Conservation (phyloP, 176 grass and related monocot species). For the Raddia guianensis region DNA sequence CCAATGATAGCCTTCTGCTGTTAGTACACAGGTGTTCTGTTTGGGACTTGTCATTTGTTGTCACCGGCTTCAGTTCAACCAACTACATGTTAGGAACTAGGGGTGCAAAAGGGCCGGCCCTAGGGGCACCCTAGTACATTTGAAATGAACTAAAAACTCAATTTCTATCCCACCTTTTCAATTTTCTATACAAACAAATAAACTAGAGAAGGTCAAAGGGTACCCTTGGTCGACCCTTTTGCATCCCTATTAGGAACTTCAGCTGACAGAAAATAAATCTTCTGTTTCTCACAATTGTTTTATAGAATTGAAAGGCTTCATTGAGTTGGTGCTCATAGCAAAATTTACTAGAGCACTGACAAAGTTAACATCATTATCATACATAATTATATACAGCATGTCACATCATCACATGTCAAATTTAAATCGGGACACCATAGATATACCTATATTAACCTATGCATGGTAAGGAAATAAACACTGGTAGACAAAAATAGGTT, state of each 20-base stretch:
- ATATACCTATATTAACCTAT: background rate
- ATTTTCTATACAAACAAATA: no score
- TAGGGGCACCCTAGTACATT: no score
- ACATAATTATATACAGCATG: background rate
- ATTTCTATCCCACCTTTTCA: no score
- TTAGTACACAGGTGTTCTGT: constrained; percentile 28
- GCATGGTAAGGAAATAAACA: constrained; percentile 19
- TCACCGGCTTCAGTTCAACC: constrained; percentile 44
- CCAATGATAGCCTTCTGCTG: constrained; percentile 23
- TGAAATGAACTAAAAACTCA: no score
- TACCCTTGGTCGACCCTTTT: no score
- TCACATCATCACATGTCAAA: background rate
- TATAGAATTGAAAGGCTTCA: background rate
- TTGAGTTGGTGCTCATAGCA: constrained; percentile 2
- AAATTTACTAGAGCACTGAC: background rate
- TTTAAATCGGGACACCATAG: background rate
- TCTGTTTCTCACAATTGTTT: constrained; percentile 1
- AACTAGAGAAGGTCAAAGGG: no score
- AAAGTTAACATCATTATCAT: background rate
- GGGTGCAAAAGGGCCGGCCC: no score
- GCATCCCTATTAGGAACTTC: no score
- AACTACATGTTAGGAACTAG: background rate
- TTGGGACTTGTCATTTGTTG: constrained; percentile 32
- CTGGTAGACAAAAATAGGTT: background rate
- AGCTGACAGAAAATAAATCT: constrained; percentile 1